Base-by-base conservation (phyloP, 106 monocot species). In the Gastrodia elata region DNA sequence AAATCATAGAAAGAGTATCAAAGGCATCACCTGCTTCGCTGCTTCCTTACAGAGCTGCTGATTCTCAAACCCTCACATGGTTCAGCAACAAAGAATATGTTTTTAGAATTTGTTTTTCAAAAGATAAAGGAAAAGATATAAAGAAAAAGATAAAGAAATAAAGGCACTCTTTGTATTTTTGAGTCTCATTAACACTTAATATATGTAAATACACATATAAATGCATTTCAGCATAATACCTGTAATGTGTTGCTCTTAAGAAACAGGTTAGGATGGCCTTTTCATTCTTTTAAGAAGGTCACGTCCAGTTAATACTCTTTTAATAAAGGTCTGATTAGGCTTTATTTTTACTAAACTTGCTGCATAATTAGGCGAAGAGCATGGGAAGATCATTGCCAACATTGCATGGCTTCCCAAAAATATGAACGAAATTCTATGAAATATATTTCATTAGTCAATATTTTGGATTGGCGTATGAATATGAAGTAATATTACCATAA, bases 91-190 rank as follows among this genome's bases (percentile, higher is more conserved):
- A 67, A 40, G 52, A 68, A 74, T 38, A 71, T 36, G 25, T 36
- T 55, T 32, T 61, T 61, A 61, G 61, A 61, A 61, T 61, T 30
- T 61, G 32, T 61, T 61, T 76, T 58, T 37, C n/a, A 33, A 80
- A 32, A 24, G 70, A 69, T 40, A 71, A 67, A 38, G 38, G 65
- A 43, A 71, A 61, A 78, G 67, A 73, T 28, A 73, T 28, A 55
- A 65, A 83, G 56, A 75, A 25, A 79, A 55, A 83, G 40, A 72
- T 43, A 39, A 75, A 71, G 69, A 73, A 70, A 37, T 28, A 56
- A 30, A 40, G 30, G 43, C 38, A 3, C 25, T 77, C 15, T 18
- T 71, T 67, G 36, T 59, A 20, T 49, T 33, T 28, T 26, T 18
- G 28, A 33, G 41, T 56, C 52, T 38, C n/a, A n/a, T n/a, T n/a